Evolutionary conservation across 768 basidiomycete genomes (phyloP).

Genomic region (Agaricus blazei): DNA sequence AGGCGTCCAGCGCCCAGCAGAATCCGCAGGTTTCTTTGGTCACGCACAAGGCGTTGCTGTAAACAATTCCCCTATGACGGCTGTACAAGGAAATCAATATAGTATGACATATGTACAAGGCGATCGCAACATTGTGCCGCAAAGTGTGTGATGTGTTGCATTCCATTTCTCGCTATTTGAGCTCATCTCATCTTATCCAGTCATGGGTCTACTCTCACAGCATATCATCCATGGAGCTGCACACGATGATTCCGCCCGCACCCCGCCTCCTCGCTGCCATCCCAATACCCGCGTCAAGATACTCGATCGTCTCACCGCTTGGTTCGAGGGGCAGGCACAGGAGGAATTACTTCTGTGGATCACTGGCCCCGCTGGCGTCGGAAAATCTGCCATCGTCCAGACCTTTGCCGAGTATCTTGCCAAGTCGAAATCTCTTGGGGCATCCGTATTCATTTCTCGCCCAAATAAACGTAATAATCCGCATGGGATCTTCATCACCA

Average conservation of each 20-base stretch:
- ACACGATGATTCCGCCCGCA: neutral
- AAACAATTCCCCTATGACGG: too few relatives aligned
- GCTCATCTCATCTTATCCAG: neutral
- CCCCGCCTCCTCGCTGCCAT: neutral
- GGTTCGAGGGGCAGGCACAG: neutral
- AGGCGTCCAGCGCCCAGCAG: too few relatives aligned
- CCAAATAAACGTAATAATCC: neutral
- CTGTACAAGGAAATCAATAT: too few relatives aligned
- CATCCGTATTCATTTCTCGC: slow-evolving; percentile 4
- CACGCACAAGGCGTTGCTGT: too few relatives aligned
- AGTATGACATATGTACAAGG: too few relatives aligned
- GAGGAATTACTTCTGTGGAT: neutral
- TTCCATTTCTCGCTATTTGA: too few relatives aligned
- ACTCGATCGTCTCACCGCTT: neutral
- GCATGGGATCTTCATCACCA: neutral
- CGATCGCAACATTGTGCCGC: too few relatives aligned
- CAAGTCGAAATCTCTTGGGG: neutral
- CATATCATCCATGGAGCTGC: neutral
- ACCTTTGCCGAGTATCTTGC: neutral
- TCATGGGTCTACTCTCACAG: neutral
- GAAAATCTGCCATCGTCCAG: slow-evolving; percentile 5
- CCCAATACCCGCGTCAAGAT: neutral
- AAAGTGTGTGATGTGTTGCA: too few relatives aligned
- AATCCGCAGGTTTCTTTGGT: too few relatives aligned
- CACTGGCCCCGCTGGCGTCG: slow-evolving; percentile 6